Base-by-base conservation (phyloP, 2,329 filamentous ascomycete species). In the Cordyceps tenuipes region DNA sequence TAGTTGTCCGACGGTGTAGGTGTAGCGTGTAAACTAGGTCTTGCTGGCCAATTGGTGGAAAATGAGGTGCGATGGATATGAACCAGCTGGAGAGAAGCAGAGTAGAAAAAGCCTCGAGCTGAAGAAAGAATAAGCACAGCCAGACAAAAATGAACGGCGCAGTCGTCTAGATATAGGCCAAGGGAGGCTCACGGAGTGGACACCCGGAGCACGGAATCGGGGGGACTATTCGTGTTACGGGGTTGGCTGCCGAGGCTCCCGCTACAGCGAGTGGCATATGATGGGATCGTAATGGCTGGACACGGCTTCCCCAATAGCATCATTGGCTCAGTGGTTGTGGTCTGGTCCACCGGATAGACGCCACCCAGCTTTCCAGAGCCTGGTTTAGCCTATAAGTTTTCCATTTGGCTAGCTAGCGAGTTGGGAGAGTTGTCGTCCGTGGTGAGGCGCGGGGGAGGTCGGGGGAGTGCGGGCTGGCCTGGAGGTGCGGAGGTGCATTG, bases 191-290 rank as follows among this genome's bases (percentile, higher is more conserved):
- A 8, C n/a, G n/a, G 43, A 15, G 49, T 41, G 49, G 49, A 15
- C 23, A 39, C 29, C 17, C 57, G 31, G 31, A 47, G 34, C 15
- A 53, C 57, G 57, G 57, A 59, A 53, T 59, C 57, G 57, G 57
- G 57, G 57, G 50, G 57, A 59, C 50, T 59, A n/a, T n/a, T n/a
- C n/a, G n/a, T n/a, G n/a, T n/a, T 44, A 46, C 43, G 41, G 57
- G 57, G 48, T 48, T 48, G 57, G 57, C 57, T 53, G 49, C 57
- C 57, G 57, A 59, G 57, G 57, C 57, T 47, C 57, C 57, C 26
- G 23, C 15, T 19, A 17, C 50, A 59, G 29, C 57, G 50, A 59
- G 57, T 53, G 43, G 57, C 57, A 59, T 59, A 59, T 59, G 57
- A 59, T 59, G 57, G 48, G 57, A 59, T 59, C 49, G 57, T 48